These are phyloP conservation scores for Sporothrix protearum DNA, from an alignment of 2,329 filamentous ascomycete species.

Conservation along the genomic window DNA sequence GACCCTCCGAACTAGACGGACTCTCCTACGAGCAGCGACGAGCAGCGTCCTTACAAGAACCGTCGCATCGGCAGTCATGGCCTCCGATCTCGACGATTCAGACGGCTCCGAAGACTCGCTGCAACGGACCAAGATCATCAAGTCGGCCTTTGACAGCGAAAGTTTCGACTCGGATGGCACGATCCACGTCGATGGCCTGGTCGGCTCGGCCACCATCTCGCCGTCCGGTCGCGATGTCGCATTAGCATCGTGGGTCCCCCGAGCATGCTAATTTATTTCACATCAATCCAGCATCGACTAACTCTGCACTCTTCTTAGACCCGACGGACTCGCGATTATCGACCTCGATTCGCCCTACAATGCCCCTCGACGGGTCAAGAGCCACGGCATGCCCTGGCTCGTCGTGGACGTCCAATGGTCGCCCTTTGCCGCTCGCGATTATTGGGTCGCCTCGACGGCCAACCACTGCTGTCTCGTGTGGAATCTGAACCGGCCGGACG, in stretches of 20 bases:
- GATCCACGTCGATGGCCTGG: constrained; percentile 74
- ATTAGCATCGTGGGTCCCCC: constrained; percentile 73
- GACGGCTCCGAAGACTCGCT: constrained; percentile 44
- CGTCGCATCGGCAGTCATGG: constrained; percentile 39
- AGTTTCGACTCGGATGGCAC: constrained; percentile 83
- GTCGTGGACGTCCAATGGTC: constrained; percentile 97
- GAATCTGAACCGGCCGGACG: constrained; percentile 79
- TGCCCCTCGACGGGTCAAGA: constrained; percentile 73
- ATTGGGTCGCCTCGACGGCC: constrained; percentile 90
- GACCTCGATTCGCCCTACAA: constrained; percentile 88
- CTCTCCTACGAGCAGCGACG: background rate
- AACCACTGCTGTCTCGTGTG: constrained; percentile 93
- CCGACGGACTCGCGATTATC: constrained; percentile 84
- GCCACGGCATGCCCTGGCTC: constrained; percentile 86
- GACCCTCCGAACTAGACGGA: background rate
- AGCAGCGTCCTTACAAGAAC: background rate
- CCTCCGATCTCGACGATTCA: constrained; percentile 37
- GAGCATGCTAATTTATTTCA: no score
- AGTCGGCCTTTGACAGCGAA: constrained; percentile 74
- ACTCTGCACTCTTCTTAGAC: constrained; percentile 42
- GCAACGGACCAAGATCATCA: constrained; percentile 58
- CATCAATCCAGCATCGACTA: no score
- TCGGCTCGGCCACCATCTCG: constrained; percentile 89
- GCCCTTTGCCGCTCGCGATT: constrained; percentile 81
- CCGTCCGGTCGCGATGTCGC: constrained; percentile 88